phyloP scores from a whole-genome alignment of 2,329 filamentous ascomycete species.

The Arthrobotrys musiformis region DNA sequence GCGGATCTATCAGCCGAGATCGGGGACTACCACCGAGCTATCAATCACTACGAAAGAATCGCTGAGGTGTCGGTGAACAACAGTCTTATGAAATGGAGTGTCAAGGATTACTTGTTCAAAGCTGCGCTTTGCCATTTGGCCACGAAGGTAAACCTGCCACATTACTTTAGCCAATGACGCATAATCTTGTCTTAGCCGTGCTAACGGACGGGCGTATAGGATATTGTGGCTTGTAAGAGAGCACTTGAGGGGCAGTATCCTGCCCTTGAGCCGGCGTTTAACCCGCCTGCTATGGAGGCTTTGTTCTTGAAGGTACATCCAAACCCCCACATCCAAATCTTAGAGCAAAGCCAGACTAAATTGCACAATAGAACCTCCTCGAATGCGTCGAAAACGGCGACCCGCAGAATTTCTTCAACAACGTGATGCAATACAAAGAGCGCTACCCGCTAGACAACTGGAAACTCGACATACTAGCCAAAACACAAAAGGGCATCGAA shows the following conservation, averaged over 20 bases:
- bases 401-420: constrained; percentile 84
- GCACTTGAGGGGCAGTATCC: constrained; percentile 80
- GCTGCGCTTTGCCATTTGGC: constrained; percentile 89
- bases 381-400: constrained; percentile 80
- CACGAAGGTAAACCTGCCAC: constrained; percentile 64
- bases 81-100: constrained; percentile 90
- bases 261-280: constrained; percentile 81
- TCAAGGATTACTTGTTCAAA: constrained; percentile 96
- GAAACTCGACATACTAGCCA: constrained; percentile 67
- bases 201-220: constrained; percentile 63
- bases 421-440: constrained; percentile 88
- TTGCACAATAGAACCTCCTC: constrained; percentile 71
- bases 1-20: constrained; percentile 86
- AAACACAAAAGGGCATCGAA: constrained; percentile 25
- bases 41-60: constrained; percentile 84
- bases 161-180: neutral
- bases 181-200: neutral
- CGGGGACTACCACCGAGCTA: constrained; percentile 84
- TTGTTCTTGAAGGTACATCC: constrained; percentile 72
- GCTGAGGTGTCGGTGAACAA: constrained; percentile 81
- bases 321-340: neutral
- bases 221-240: constrained; percentile 80
- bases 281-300: constrained; percentile 76
- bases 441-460: constrained; percentile 94
- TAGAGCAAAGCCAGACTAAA: neutral